Evolutionary conservation across 257 asterid genomes (phyloP).

Genomic region (Solanum piurae): DNA sequence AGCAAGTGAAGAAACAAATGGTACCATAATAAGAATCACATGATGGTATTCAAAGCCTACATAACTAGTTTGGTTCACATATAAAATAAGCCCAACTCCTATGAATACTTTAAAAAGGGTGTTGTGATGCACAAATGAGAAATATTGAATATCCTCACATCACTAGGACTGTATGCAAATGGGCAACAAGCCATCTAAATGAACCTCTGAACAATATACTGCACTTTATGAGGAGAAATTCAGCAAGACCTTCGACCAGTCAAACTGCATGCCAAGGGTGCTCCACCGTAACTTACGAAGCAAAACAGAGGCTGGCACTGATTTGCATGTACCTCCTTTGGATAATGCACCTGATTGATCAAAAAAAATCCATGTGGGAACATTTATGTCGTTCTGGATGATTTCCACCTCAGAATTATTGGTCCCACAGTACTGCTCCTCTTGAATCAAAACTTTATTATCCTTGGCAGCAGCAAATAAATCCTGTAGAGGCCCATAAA

Average conservation of each 20-base stretch:
- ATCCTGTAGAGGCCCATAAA: slow-evolving; percentile 66
- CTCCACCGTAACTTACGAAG: slow-evolving; percentile 99
- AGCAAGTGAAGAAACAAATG: not conserved
- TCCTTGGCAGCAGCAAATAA: slow-evolving; percentile 62
- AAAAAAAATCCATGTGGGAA: slow-evolving; percentile 45
- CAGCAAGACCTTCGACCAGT: slow-evolving; percentile 95
- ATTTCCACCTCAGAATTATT: slow-evolving; percentile 12
- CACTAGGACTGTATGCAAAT: not conserved
- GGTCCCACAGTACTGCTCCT: slow-evolving; percentile 16
- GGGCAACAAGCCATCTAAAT: not conserved
- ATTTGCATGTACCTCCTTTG: slow-evolving; percentile 31
- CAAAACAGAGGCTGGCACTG: slow-evolving; percentile 70
- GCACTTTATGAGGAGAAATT: slow-evolving; percentile 21
- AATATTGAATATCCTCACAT: not conserved
- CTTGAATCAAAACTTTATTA: slow-evolving; percentile 39
- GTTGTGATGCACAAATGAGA: not conserved
- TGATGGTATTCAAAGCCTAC: not conserved
- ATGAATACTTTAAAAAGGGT: not conserved
- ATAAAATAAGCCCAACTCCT: not conserved
- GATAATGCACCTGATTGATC: slow-evolving; percentile 21
- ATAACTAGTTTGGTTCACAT: not conserved
- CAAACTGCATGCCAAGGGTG: slow-evolving; percentile 98
- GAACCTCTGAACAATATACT: not conserved
- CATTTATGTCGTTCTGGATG: slow-evolving; percentile 2
- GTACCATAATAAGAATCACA: not conserved